A percentile compares a stretch with the other conserved stretches of the same genome.
Evolutionary conservation across 1,139 yeast species (phyloP).

Genomic region (Geotrichum aggregatum): DNA sequence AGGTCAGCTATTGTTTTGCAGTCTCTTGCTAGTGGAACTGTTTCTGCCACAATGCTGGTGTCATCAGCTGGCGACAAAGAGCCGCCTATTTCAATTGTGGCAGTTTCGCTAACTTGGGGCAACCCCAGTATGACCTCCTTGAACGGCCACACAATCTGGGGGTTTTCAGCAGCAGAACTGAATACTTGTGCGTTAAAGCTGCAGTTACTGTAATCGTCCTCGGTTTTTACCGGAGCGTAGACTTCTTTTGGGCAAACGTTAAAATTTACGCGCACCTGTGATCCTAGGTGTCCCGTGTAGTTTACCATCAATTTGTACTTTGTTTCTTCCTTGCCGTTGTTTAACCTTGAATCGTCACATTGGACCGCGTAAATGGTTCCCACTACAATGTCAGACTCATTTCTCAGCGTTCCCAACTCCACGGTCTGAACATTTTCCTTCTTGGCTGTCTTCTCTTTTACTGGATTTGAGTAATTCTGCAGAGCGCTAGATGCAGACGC

Average conservation of each 20-base stretch:
- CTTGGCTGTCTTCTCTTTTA: too few species aligned
- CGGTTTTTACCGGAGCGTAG: too few species aligned
- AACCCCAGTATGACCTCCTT: not conserved
- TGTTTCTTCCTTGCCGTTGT: too few species aligned
- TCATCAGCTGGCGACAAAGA: not conserved
- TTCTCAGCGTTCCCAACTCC: not conserved
- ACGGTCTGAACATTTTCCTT: too few species aligned
- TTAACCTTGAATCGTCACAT: not conserved
- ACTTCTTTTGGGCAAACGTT: not conserved
- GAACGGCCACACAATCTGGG: not conserved
- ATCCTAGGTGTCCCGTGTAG: not conserved
- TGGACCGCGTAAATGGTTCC: not conserved
- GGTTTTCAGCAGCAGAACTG: too few species aligned
- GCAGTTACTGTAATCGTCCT: too few species aligned
- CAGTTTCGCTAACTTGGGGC: not conserved
- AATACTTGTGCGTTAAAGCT: too few species aligned
- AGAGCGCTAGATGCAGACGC: too few species aligned
- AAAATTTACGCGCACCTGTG: not conserved
- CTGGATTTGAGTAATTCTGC: too few species aligned
- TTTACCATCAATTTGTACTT: not conserved
- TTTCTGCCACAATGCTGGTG: not conserved
- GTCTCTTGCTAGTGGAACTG: not conserved
- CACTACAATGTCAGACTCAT: not conserved
- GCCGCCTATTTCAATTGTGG: not conserved
- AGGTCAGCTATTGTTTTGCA: not conserved